A percentile compares a stretch with the other conserved stretches of the same genome.
Evolutionary conservation across 2,329 filamentous ascomycete genomes (phyloP).

Genomic region (Neofusicoccum parvum): DNA sequence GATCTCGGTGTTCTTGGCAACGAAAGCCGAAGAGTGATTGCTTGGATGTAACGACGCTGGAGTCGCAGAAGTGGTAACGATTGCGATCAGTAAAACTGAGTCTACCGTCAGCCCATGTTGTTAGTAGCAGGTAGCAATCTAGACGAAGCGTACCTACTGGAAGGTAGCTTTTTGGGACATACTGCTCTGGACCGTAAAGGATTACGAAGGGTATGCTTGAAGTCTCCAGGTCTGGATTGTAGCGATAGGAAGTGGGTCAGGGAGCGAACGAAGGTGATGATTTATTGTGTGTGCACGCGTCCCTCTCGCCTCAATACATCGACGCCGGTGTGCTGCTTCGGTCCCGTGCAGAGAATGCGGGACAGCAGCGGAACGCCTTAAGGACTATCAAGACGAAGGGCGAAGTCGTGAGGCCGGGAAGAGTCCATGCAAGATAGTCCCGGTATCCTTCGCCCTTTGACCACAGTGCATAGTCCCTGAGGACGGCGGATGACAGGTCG

Average conservation of each 20-base stretch:
- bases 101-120: background rate
- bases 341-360: background rate
- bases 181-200: background rate
- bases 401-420: background rate
- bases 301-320: background rate
- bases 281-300: background rate
- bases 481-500: background rate
- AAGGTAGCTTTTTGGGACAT: conserved; percentile 12
- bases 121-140: background rate
- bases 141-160: background rate
- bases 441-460: background rate
- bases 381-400: background rate
- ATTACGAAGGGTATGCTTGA: too few relatives aligned
- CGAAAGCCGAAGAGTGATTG: background rate
- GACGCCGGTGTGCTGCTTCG: background rate
- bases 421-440: background rate
- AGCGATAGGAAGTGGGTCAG: background rate
- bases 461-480: background rate
- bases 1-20: background rate
- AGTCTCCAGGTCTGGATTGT: background rate
- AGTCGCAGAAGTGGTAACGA: background rate
- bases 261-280: background rate
- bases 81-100: conserved; percentile 12
- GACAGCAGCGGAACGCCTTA: background rate
- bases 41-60: background rate